Evolutionary conservation across 805 yeast genomes (phyloP).

Genomic region (Saccharomycopsis sp.): DNA sequence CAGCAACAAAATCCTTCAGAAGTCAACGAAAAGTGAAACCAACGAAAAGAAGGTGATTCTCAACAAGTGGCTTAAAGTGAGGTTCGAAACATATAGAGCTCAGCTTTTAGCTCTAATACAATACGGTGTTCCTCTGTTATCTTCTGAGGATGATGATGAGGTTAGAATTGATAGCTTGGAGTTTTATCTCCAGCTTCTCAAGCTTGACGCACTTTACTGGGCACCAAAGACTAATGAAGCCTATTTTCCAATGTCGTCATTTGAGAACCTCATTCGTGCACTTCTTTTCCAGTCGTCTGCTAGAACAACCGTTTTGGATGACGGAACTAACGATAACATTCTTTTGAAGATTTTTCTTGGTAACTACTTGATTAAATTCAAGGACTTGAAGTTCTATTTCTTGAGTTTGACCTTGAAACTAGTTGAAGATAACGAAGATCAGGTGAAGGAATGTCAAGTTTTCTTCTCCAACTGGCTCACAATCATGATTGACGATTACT

Average conservation of each 20-base stretch:
- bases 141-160: slow-evolving; percentile 36
- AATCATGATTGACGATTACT: slow-evolving; percentile 31
- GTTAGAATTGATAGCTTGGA: slow-evolving; percentile 49
- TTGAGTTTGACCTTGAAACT: slow-evolving; percentile 35
- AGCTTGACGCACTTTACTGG: slow-evolving; percentile 48
- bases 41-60: slow-evolving; percentile 44
- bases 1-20: slow-evolving; percentile 35
- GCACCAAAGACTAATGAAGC: slow-evolving; percentile 44
- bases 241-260: slow-evolving; percentile 55
- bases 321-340: slow-evolving; percentile 43
- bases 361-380: slow-evolving; percentile 47
- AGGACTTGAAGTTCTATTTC: slow-evolving; percentile 76
- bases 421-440: slow-evolving; percentile 23
- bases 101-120: slow-evolving; percentile 38
- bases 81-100: slow-evolving; percentile 49
- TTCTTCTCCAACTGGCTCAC: slow-evolving; percentile 35
- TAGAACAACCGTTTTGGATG: slow-evolving; percentile 34
- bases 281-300: slow-evolving; percentile 31
- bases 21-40: slow-evolving; percentile 26
- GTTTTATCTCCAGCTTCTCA: slow-evolving; percentile 46
- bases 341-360: slow-evolving; percentile 50
- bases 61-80: slow-evolving; percentile 56
- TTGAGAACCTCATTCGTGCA: slow-evolving; percentile 36
- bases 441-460: slow-evolving; percentile 19
- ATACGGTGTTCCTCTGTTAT: slow-evolving; percentile 11